Conservation (phyloP, 306 rosid genomes). For the Corylus americana region DNA sequence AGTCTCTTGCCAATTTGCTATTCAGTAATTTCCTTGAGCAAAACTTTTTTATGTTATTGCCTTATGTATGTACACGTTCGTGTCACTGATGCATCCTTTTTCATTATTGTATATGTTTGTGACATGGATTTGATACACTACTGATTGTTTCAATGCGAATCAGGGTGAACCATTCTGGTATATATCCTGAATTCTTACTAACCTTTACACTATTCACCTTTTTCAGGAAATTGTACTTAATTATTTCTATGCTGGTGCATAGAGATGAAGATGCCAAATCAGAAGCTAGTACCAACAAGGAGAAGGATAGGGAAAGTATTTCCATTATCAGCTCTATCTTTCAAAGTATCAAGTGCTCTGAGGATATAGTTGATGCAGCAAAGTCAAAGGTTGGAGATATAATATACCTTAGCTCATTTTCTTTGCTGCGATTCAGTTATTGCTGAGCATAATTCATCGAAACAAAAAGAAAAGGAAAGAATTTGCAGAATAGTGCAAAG, state of each 20-base stretch:
- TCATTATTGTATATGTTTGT: neutral
- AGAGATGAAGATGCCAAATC: slow-evolving; percentile 81
- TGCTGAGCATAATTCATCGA: slow-evolving; percentile 5
- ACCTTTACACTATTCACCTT: slow-evolving; percentile 21
- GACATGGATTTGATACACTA: slow-evolving; percentile 2
- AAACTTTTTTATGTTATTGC: neutral
- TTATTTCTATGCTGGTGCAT: slow-evolving; percentile 75
- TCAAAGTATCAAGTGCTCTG: slow-evolving; percentile 72
- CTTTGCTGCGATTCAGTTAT: slow-evolving; percentile 6
- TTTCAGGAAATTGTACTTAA: slow-evolving; percentile 80
- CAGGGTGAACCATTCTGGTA: neutral
- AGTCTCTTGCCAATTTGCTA: neutral
- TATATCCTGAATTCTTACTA: slow-evolving; percentile 26
- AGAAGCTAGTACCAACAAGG: slow-evolving; percentile 53
- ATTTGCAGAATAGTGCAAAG: neutral
- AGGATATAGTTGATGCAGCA: slow-evolving; percentile 67
- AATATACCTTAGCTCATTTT: slow-evolving; percentile 16
- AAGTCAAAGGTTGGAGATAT: slow-evolving; percentile 72
- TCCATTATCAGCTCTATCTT: slow-evolving; percentile 62
- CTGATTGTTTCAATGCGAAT: neutral
- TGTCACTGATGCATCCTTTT: neutral
- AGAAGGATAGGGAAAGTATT: slow-evolving; percentile 64
- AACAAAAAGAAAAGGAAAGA: neutral
- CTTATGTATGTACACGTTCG: neutral
- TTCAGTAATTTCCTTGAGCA: neutral